Evolutionary conservation across 441 rosid genomes (phyloP).

Genomic region (Dalechampia spathulata): DNA sequence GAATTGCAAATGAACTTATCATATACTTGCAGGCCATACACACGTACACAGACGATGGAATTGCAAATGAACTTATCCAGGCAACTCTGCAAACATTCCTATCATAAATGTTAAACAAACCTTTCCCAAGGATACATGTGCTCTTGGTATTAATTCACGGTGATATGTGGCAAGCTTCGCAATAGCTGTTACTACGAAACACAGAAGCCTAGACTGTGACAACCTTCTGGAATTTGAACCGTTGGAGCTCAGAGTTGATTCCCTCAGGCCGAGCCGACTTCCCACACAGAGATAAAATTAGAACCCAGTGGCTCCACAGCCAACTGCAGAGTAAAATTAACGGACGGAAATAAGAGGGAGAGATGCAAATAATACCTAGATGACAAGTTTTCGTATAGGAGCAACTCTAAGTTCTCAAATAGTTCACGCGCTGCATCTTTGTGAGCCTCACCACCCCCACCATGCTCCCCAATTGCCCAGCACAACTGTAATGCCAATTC

Average conservation of each 20-base stretch:
- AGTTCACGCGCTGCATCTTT: conserved; percentile 97
- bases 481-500: conserved; percentile 90
- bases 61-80: conserved; percentile 1
- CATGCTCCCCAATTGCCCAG: conserved; percentile 98
- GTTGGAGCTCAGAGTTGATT: conserved; percentile 35
- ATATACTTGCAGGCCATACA: too few relatives aligned
- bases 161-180: conserved; percentile 88
- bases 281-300: conserved; percentile 15
- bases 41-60: too few relatives aligned
- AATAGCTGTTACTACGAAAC: conserved; percentile 91
- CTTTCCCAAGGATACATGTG: conserved; percentile 93
- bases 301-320: conserved; percentile 5
- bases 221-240: conserved; percentile 44
- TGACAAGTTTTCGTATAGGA: conserved; percentile 86
- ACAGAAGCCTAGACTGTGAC: conserved; percentile 81
- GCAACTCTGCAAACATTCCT: not conserved
- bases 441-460: conserved; percentile 84
- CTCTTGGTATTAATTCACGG: conserved; percentile 74
- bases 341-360: conserved; percentile 1
- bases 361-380: conserved; percentile 45
- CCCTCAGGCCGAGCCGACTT: conserved; percentile 78
- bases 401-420: conserved; percentile 88
- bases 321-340: conserved; percentile 5
- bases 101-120: conserved; percentile 22
- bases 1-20: conserved; percentile 6